Base-by-base conservation (phyloP, 148 eudicot species). In the Cornus suecica region DNA sequence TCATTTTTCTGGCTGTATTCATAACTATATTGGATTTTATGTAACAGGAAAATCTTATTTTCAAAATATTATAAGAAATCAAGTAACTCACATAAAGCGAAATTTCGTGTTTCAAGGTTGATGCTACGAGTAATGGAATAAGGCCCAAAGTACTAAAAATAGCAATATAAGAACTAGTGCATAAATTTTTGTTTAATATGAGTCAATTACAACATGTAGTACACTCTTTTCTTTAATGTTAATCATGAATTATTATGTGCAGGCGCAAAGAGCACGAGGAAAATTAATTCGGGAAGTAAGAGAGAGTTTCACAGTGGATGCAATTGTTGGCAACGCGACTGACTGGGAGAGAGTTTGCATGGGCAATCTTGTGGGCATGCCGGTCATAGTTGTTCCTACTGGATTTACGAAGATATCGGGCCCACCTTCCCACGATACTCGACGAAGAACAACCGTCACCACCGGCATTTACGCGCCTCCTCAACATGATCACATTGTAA, bases 301-400 rank as follows among this genome's bases (percentile, higher is more conserved):
- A 73, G 81, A 88, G 52, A 83, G 85, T 78, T 91, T 91, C 77
- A 83, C 79, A 25, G 97, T 92, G 1, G 91, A 94, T 79, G 97
- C 98, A 37, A 88, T 94, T 81, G 77, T 94, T 65, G 94, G 97
- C 60, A 89, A 90, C 69, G 91, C 82, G 63, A 88, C 93, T 3
- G 97, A 92, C 42, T 92, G 97, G 97, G 98, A 94, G 75, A 83
- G 76, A 69, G 94, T 92, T 75, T 90, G 94, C 73, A 54, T 92
- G 80, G 97, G 98, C 69, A 94, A 94, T 76, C 94, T 94, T 73
- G 97, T 94, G 61, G 98, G 98, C 45, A 77, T 94, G 91, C 98
- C 98, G 1, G 90, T 90, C 8, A 75, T 90, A 64, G 91, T 90
- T 27, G 79, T 92, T 77, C 98, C 98, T 20, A 86, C 90, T 1